Conservation (phyloP, 2,329 filamentous ascomycete species). For the Ophiosphaerella herpotricha region DNA sequence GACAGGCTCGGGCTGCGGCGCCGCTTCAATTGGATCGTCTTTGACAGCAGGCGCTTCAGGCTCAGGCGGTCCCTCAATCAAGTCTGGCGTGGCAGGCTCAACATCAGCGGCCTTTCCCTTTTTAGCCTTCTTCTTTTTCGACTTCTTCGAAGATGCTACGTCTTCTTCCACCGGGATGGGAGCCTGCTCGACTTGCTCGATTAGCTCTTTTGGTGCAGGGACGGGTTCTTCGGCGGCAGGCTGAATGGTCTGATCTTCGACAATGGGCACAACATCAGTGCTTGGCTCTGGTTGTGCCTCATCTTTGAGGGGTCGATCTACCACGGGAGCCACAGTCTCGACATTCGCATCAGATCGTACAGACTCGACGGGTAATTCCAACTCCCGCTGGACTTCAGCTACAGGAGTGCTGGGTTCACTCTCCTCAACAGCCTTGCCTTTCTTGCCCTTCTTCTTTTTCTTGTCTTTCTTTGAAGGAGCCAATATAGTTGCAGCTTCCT, state of each 20-base stretch:
- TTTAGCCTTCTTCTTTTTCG: slow-evolving; percentile 47
- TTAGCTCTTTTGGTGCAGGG: background rate
- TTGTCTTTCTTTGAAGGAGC: slow-evolving; percentile 29
- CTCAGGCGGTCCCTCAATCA: background rate
- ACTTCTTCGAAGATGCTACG: slow-evolving; percentile 47
- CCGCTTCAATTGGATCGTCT: no score
- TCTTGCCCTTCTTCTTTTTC: slow-evolving; percentile 35
- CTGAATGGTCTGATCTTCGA: slow-evolving; percentile 3
- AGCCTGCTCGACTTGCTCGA: slow-evolving; percentile 6
- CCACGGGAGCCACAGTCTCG: background rate
- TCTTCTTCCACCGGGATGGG: slow-evolving; percentile 11
- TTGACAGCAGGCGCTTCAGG: background rate
- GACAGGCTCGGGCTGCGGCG: no score
- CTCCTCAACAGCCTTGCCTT: slow-evolving; percentile 13
- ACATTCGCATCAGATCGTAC: background rate
- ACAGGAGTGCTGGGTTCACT: slow-evolving; percentile 19
- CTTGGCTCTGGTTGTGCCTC: background rate
- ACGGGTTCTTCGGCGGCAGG: background rate
- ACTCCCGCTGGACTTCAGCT: slow-evolving; percentile 8
- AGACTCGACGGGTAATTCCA: slow-evolving; percentile 2
- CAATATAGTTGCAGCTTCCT: background rate
- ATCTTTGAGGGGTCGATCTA: slow-evolving; percentile 2
- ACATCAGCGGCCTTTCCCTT: slow-evolving; percentile 14
- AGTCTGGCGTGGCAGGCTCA: background rate
- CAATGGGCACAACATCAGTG: background rate